Base-by-base conservation (phyloP, 225 moss, liverwort and hornwort species). In the Pseudoscleropodium purum region DNA sequence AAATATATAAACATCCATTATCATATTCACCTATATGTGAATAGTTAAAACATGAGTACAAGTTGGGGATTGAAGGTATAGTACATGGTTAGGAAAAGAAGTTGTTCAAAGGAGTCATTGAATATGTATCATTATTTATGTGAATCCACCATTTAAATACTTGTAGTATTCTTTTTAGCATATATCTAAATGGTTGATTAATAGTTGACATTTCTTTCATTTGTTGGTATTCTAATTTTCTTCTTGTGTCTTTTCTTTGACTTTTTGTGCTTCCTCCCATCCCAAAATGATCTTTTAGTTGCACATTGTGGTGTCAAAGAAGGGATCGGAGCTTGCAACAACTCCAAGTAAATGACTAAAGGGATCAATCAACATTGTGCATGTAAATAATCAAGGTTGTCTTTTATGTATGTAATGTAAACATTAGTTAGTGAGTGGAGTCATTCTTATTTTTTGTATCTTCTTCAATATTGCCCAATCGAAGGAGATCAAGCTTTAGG, bases 291-390 rank as follows among this genome's bases (percentile, higher is more conserved):
- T 27, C 26, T 43, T 26, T 5, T 1, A 0, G 0, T 15, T 73
- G 16, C 9, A 27, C 2, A 5, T 43, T 43, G 27, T 27, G 0
- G 43, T 43, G 73, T 73, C 1, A 16, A 0, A 43, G 2, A 73
- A 43, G 1, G 27, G n/a, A n/a, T n/a, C n/a, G n/a, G 9, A 2
- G 4, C 5, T 73, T 0, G 9, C 3, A 2, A 14, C 10, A 70
- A 7, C 4, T 39, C 0, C 8, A 0, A 39, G 4, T 70, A 39
- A 25, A 25, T 70, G 39, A 70, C 1, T 39, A 0, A 39, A 70
- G 11, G 70, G 8, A 1, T 70, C 8, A 8, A 25, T 25, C 5
- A 15, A 15, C 3, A 41, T 10, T 41, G 8, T 72, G 1, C 24
- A 1, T 26, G 3, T 15, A 41, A 26, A 26, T 11, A 8, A 41